phyloP scores from a whole-genome alignment of 2,329 filamentous ascomycete species.

The Calonectria fujianensis region DNA sequence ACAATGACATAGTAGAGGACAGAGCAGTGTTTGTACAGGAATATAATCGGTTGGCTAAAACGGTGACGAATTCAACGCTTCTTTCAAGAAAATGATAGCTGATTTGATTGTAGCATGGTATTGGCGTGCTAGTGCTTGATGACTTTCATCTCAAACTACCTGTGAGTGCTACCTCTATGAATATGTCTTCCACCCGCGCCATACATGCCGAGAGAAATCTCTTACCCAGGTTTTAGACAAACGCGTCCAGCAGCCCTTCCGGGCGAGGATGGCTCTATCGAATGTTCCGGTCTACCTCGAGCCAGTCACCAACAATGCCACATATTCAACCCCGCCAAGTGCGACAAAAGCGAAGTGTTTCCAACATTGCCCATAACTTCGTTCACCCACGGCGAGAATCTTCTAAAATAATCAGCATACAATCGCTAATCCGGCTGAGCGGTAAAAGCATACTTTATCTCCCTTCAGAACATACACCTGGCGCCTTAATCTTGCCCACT shows the following conservation, averaged over 20 bases:
- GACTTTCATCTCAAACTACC: conserved; percentile 58
- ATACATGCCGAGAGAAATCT: neutral
- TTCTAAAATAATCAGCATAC: conserved; percentile 71
- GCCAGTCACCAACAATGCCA: conserved; percentile 36
- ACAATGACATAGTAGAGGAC: conserved; percentile 70
- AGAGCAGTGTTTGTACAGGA: conserved; percentile 71
- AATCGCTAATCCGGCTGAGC: conserved; percentile 77
- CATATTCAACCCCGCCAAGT: conserved; percentile 41
- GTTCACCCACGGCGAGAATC: conserved; percentile 65
- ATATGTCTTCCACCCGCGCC: neutral
- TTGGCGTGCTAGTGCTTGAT: conserved; percentile 64
- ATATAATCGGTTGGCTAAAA: conserved; percentile 77
- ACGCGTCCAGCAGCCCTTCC: conserved; percentile 48
- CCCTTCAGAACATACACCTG: conserved; percentile 74
- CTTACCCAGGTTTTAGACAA: conserved; percentile 48
- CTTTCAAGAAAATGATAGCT: neutral
- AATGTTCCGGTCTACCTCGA: conserved; percentile 58
- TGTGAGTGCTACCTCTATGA: conserved; percentile 54
- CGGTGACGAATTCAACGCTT: conserved; percentile 62
- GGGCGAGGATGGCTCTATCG: conserved; percentile 63
- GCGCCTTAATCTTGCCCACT: conserved; percentile 76
- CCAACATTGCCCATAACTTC: conserved; percentile 71
- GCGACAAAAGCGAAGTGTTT: conserved; percentile 71
- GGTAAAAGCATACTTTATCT: conserved; percentile 78
- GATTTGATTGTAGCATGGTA: conserved; percentile 67